Conservation (phyloP, 2,329 filamentous ascomycete species). For the Penicillium sp. region DNA sequence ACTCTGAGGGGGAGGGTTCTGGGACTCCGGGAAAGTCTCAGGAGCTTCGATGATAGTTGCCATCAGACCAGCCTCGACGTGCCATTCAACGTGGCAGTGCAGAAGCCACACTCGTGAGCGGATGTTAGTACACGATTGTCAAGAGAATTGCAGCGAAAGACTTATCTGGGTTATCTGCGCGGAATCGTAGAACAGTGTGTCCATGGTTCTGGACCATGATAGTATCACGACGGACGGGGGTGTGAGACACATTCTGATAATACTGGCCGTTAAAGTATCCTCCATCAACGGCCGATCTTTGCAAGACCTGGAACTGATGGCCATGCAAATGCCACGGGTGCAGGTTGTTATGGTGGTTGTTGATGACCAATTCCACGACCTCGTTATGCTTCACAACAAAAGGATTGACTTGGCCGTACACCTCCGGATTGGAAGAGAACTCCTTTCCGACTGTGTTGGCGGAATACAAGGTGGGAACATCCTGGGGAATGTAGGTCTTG, state of each 20-base stretch:
- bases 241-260: slow-evolving; percentile 20
- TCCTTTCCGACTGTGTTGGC: slow-evolving; percentile 55
- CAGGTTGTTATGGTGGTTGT: slow-evolving; percentile 32
- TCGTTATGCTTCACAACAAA: slow-evolving; percentile 62
- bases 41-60: slow-evolving; percentile 32
- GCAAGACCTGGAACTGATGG: slow-evolving; percentile 47
- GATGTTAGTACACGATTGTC: slow-evolving; percentile 8
- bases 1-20: slow-evolving; percentile 16
- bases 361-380: slow-evolving; percentile 35
- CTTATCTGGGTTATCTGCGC: slow-evolving; percentile 34
- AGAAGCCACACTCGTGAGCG: background rate
- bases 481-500: slow-evolving; percentile 66
- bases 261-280: slow-evolving; percentile 25
- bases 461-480: slow-evolving; percentile 75
- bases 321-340: slow-evolving; percentile 51
- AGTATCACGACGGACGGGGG: slow-evolving; percentile 31
- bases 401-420: slow-evolving; percentile 65
- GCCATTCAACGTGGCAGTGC: slow-evolving; percentile 18
- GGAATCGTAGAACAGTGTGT: slow-evolving; percentile 32
- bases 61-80: slow-evolving; percentile 30
- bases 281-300: slow-evolving; percentile 22
- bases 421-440: slow-evolving; percentile 49
- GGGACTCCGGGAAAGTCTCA: slow-evolving; percentile 19
- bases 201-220: slow-evolving; percentile 31
- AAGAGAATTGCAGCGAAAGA: slow-evolving; percentile 35